Percentiles rank a stretch among this genome's conserved stretches.
Evolutionary conservation across 805 yeast genomes (phyloP).

Genomic region (Monosporozyma unispora): DNA sequence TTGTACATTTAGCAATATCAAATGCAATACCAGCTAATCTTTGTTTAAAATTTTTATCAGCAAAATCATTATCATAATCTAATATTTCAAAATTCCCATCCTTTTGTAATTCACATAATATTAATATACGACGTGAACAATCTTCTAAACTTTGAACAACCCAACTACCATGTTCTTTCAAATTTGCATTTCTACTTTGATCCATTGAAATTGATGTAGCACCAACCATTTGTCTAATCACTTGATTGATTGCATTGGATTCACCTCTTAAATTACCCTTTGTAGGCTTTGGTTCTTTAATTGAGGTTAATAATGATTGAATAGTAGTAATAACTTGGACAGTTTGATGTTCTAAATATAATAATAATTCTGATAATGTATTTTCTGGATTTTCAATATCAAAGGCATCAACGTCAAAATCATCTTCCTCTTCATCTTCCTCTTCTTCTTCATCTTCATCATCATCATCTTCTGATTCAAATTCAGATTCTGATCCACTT

Average conservation of each 20-base stretch:
- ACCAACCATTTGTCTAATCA: slow-evolving; percentile 78
- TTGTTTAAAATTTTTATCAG: slow-evolving; percentile 85
- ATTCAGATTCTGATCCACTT: slow-evolving; percentile 5
- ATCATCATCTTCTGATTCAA: slow-evolving; percentile 14
- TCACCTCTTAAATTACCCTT: slow-evolving; percentile 64
- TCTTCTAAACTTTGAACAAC: slow-evolving; percentile 80
- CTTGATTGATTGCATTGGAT: slow-evolving; percentile 66
- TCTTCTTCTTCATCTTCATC: slow-evolving; percentile 13
- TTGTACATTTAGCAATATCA: slow-evolving; percentile 93
- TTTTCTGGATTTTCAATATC: slow-evolving; percentile 84
- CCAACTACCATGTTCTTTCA: slow-evolving; percentile 87
- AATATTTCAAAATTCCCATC: slow-evolving; percentile 29
- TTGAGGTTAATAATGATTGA: slow-evolving; percentile 68
- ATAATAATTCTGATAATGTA: slow-evolving; percentile 71
- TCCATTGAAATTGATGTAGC: slow-evolving; percentile 84
- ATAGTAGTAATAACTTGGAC: slow-evolving; percentile 85
- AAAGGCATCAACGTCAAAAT: slow-evolving; percentile 64
- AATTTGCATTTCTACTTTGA: slow-evolving; percentile 74
- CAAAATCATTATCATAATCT: slow-evolving; percentile 49
- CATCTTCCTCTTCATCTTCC: slow-evolving; percentile 13
- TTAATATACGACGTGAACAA: slow-evolving; percentile 75
- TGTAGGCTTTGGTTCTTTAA: slow-evolving; percentile 67
- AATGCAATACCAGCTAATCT: slow-evolving; percentile 92
- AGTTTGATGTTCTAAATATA: slow-evolving; percentile 87
- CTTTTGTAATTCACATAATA: slow-evolving; percentile 42